A percentile compares a stretch with the other conserved stretches of the same genome.
Evolutionary conservation across 495 filamentous ascomycete species (phyloP).

Genomic region (Daldinia caldariorum): DNA sequence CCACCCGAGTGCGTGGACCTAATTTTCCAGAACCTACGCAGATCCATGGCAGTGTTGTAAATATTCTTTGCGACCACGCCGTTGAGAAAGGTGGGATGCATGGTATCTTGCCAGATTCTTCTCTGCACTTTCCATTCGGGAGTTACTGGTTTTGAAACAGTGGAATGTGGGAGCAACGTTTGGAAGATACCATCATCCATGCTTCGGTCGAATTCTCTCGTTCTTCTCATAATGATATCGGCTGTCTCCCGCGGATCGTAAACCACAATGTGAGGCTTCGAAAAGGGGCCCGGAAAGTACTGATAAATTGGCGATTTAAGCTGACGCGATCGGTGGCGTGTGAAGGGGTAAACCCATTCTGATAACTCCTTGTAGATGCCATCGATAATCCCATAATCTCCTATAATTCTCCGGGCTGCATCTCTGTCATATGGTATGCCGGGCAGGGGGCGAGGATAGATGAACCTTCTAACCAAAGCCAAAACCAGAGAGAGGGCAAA

Average conservation of each 20-base stretch:
- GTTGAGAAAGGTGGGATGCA: conserved; percentile 48
- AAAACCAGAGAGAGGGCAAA: not conserved
- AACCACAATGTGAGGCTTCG: not conserved
- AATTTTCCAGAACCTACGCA: not conserved
- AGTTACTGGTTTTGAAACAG: not conserved
- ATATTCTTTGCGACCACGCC: conserved; percentile 48
- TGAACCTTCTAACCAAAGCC: not conserved
- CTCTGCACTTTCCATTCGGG: conserved; percentile 1
- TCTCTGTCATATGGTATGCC: not conserved
- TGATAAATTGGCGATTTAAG: not conserved
- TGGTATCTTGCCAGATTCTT: conserved; percentile 46
- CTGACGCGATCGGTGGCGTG: not conserved
- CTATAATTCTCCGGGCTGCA: not conserved
- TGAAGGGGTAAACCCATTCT: not conserved
- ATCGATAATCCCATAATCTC: not conserved
- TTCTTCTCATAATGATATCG: not conserved
- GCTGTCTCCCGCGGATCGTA: not conserved
- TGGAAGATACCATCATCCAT: not conserved
- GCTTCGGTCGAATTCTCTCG: not conserved
- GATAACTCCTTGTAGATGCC: not conserved
- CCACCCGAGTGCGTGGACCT: not conserved
- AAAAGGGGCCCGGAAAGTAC: not conserved
- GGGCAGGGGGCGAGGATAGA: not conserved
- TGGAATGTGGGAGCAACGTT: not conserved
- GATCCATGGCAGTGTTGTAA: conserved; percentile 8